Evolutionary conservation across 2,329 filamentous ascomycete genomes (phyloP).

Genomic region (Scedosporium boydii): DNA sequence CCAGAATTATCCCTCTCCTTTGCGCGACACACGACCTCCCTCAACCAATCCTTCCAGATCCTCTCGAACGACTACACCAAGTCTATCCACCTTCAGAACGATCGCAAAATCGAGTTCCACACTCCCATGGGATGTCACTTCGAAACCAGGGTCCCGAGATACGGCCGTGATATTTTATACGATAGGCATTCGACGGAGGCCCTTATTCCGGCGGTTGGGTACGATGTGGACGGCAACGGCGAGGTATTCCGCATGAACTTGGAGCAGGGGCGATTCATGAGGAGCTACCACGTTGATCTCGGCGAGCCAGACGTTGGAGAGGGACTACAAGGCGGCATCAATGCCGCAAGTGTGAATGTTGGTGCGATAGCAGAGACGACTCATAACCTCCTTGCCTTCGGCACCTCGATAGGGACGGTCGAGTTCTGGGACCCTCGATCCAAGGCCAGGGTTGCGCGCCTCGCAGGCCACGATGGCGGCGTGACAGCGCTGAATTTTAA

Average conservation of each 20-base stretch:
- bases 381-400: slow-evolving; percentile 86
- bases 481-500: slow-evolving; percentile 85
- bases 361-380: slow-evolving; percentile 79
- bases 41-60: slow-evolving; percentile 86
- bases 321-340: slow-evolving; percentile 77
- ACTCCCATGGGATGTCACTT: slow-evolving; percentile 83
- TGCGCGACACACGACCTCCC: slow-evolving; percentile 78
- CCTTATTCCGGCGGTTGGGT: slow-evolving; percentile 76
- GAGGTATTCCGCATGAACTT: slow-evolving; percentile 91
- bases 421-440: slow-evolving; percentile 94
- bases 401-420: slow-evolving; percentile 88
- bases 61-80: slow-evolving; percentile 90
- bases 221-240: slow-evolving; percentile 76
- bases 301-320: slow-evolving; percentile 50
- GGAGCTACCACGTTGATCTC: slow-evolving; percentile 83
- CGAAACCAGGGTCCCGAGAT: slow-evolving; percentile 79
- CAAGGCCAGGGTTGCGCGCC: slow-evolving; percentile 67
- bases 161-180: slow-evolving; percentile 83
- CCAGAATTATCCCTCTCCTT: slow-evolving; percentile 91
- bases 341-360: slow-evolving; percentile 77
- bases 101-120: slow-evolving; percentile 88
- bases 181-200: slow-evolving; percentile 76
- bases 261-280: slow-evolving; percentile 88
- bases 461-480: slow-evolving; percentile 60
- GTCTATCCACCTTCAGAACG: slow-evolving; percentile 84